These are phyloP conservation scores for Thermoascus crustaceus DNA, from an alignment of 2,329 filamentous ascomycete species.

Conservation along the genomic window DNA sequence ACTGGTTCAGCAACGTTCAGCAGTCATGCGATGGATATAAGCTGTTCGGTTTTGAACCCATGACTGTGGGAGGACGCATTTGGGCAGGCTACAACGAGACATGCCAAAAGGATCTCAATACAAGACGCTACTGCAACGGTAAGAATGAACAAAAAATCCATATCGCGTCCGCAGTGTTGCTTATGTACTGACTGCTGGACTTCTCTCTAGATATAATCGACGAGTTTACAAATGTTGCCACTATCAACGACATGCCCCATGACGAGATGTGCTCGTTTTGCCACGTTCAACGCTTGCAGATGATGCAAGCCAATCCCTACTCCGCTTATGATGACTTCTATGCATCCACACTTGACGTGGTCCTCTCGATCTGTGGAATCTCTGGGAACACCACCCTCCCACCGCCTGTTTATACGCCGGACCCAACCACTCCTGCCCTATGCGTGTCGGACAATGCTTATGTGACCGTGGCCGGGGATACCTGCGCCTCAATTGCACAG, in stretches of 20 bases:
- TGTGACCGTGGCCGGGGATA: slow-evolving; percentile 9
- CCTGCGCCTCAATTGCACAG: slow-evolving; percentile 11
- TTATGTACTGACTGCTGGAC: no score
- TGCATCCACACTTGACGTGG: slow-evolving; percentile 3
- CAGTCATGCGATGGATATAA: slow-evolving; percentile 7
- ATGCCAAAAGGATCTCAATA: slow-evolving; percentile 11
- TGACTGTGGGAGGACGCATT: slow-evolving; percentile 7
- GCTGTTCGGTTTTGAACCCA: slow-evolving; percentile 2
- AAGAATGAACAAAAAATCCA: no score
- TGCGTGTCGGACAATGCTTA: slow-evolving; percentile 11
- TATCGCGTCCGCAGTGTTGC: no score
- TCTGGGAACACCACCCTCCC: slow-evolving; percentile 1
- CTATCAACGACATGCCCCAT: slow-evolving; percentile 7
- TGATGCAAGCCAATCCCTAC: slow-evolving; percentile 8
- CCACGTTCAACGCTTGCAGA: slow-evolving; percentile 4
- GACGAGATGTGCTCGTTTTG: slow-evolving; percentile 8
- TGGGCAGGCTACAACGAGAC: slow-evolving; percentile 14
- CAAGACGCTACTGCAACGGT: no score
- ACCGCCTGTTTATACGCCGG: no score
- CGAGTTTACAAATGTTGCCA: slow-evolving; percentile 10
- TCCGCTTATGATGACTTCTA: slow-evolving; percentile 7
- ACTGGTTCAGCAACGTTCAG: slow-evolving; percentile 9
- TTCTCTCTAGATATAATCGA: slow-evolving; percentile 7
- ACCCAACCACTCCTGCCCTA: background rate
- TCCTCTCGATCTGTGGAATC: slow-evolving; percentile 5